Percentiles rank a stretch among this genome's conserved stretches.
Conservation (phyloP, 768 basidiomycete species). For the Tubosaeta brunneosetosa region DNA sequence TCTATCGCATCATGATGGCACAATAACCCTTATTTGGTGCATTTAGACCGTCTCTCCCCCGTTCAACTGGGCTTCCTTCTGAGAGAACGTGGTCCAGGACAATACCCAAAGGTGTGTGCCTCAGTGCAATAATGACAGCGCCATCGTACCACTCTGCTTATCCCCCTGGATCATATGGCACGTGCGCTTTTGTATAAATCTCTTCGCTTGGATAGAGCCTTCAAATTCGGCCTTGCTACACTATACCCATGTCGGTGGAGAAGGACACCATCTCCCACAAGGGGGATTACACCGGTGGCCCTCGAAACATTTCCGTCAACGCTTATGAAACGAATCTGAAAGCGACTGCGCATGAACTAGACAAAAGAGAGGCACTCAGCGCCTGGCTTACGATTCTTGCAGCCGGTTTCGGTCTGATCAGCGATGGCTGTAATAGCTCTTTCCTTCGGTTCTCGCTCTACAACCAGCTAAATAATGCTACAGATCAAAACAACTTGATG, state of each 20-base stretch:
- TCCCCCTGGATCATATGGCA: constrained; percentile 4
- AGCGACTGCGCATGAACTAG: constrained; percentile 19
- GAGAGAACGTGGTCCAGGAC: neutral
- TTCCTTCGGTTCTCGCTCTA: neutral
- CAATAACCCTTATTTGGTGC: neutral
- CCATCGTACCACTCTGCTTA: neutral
- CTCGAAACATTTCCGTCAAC: constrained; percentile 19
- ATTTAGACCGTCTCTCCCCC: neutral
- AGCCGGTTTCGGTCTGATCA: constrained; percentile 61
- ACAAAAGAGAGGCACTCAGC: constrained; percentile 45
- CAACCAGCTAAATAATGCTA: constrained; percentile 5
- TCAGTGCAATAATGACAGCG: constrained; percentile 1
- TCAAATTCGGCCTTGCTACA: neutral
- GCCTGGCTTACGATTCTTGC: constrained; percentile 61
- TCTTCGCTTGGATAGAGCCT: neutral
- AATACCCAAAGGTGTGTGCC: constrained; percentile 5
- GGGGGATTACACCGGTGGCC: constrained; percentile 6
- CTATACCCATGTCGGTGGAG: constrained; percentile 19
- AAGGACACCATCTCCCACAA: constrained; percentile 11
- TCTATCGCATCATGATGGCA: no score
- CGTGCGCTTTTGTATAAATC: constrained; percentile 29
- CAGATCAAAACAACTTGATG: constrained; percentile 70
- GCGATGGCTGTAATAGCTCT: constrained; percentile 48
- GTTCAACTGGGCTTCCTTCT: neutral
- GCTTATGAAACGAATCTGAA: constrained; percentile 22